Evolutionary conservation across 2,329 filamentous ascomycete genomes (phyloP).

Genomic region (Teratosphaeria gauchensis): DNA sequence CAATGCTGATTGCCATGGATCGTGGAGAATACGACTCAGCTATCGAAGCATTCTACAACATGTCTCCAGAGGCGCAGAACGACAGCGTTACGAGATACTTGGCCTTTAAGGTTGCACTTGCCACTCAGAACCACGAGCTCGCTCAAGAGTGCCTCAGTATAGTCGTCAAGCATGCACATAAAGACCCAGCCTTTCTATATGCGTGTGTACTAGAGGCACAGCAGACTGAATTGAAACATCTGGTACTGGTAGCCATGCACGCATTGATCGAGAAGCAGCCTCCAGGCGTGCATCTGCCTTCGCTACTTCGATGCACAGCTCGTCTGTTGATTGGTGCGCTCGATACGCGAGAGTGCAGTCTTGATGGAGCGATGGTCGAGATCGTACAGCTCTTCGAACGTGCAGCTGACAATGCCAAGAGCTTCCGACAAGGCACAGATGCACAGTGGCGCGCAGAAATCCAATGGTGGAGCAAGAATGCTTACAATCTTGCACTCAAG

Average conservation of each 20-base stretch:
- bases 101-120: slow-evolving; percentile 21
- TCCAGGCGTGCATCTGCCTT: slow-evolving; percentile 48
- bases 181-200: slow-evolving; percentile 58
- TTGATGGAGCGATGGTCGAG: slow-evolving; percentile 31
- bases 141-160: slow-evolving; percentile 53
- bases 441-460: slow-evolving; percentile 50
- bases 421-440: slow-evolving; percentile 26
- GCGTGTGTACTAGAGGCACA: slow-evolving; percentile 74
- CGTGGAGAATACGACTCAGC: slow-evolving; percentile 47
- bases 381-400: slow-evolving; percentile 48
- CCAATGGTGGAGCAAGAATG: slow-evolving; percentile 74
- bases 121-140: slow-evolving; percentile 29
- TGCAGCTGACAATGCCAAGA: slow-evolving; percentile 37
- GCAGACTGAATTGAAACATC: slow-evolving; percentile 49
- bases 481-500: slow-evolving; percentile 67
- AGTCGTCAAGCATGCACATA: slow-evolving; percentile 45
- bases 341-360: slow-evolving; percentile 20
- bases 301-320: slow-evolving; percentile 51
- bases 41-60: slow-evolving; percentile 45
- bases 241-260: slow-evolving; percentile 51
- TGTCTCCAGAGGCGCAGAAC: slow-evolving; percentile 36
- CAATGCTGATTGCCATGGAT: slow-evolving; percentile 60
- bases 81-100: slow-evolving; percentile 19
- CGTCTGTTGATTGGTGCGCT: slow-evolving; percentile 38
- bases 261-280: slow-evolving; percentile 49